Evolutionary conservation across 352 stramenopile genomes (phyloP), one percentile per base, ranked within the genome.

Genomic region (Pythium dissotocum): DNA sequence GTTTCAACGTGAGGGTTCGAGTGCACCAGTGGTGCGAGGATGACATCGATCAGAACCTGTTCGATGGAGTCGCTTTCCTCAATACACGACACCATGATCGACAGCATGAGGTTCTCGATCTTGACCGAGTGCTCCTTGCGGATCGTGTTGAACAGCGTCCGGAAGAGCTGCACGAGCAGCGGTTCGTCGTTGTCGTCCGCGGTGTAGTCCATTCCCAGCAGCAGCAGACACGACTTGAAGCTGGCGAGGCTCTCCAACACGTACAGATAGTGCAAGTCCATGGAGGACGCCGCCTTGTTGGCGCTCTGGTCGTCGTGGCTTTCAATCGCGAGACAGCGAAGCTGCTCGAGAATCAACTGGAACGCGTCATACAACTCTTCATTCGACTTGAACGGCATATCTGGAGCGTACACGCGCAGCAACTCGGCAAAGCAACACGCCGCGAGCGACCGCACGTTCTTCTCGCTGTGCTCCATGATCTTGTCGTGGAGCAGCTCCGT

Each of bases 351-450:
- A 48, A 96, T 65, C n/a, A 93, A 46, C 66, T 89, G 69, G 59
- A 94, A 92, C 0, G 79, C 83, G 7, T 83, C 77, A 65, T 93
- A 90, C 2, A 92, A 69, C 60, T 89, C 81, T 44, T 92, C 79
- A 16, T 78, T 77, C 8, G 83, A 88, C 58, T 67, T 67, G 67
- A 93, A 93, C 4, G 87, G 81, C 69, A 82, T 83, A 35, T 90
- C 80, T 0, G 87, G 87, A 7, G 82, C 70, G 38, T 84, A 77
- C 14, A 93, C 62, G 5, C 88, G 85, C 57, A 94, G 52, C 9
- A 92, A 58, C 32, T 96, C 87, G n/a, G 78, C 83, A 16, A 93
- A 75, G 42, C 85, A 94, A 51, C 84, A 93, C 21, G 84, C 83
- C 6, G 81, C 77, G 28, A 94, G 71, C 13, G 85, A 81, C 0